Base-by-base conservation (phyloP, 2,329 filamentous ascomycete species). In the Hypoxylon sp. region DNA sequence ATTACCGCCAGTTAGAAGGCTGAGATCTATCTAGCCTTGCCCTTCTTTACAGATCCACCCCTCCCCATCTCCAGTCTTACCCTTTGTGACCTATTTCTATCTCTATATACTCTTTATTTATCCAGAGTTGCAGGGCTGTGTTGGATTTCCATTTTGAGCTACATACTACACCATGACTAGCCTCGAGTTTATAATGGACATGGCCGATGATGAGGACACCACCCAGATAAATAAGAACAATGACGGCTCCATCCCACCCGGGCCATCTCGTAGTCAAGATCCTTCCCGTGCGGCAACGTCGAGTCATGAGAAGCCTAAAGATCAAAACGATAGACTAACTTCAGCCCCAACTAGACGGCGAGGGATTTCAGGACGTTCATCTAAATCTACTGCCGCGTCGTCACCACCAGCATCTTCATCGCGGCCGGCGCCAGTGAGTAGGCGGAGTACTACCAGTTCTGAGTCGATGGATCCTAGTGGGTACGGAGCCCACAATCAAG, bases 101-200 rank as follows among this genome's bases (percentile, higher is more conserved):
- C 57, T 59, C 67, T 74, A 71, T 66, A 69, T 65, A 70, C 67
- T 73, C 75, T 78, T 75, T 75, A 76, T 75, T 75, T 76, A 75
- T 76, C 73, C 57, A 55, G 65, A 69, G 64, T 23, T 74, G 71
- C 73, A 75, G 76, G 75, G 76, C 76, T 77, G 77, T 77, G 73
- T 60, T 46, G 23, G 60, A 74, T 77, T 78, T 81, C 80, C 80
- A 79, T 75, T 79, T 81, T 77, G 78, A 80, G 78, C 69, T 74
- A 77, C 74, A 30, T 30, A 30, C 13, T 72, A 67, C 77, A 77
- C 77, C 79, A 87, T 88, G 85, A 81, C 84, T 72, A 86, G 83
- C 75, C 81, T 88, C 71, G 83, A 82, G 74, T 85, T 85, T 74
- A 88, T 88, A 76, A 87, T 88, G 83, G 86, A 87, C 76, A 79